phyloP scores from a whole-genome alignment of 768 basidiomycete species.

The Xerocomellus chrysenteron region DNA sequence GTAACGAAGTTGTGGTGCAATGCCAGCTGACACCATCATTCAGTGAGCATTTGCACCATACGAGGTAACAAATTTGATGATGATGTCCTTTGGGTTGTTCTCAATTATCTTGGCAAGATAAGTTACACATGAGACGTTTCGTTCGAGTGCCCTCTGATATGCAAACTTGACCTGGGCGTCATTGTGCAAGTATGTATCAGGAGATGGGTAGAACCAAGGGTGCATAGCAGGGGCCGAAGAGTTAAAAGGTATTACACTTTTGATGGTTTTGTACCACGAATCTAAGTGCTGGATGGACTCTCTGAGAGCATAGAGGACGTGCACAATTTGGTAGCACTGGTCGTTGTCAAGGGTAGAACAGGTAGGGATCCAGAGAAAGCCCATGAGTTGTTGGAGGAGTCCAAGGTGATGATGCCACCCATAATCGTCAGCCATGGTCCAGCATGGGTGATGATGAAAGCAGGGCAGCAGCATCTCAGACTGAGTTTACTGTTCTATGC shows the following conservation, averaged over 20 bases:
- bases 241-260: background rate
- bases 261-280: constrained; percentile 19
- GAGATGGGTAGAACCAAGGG: constrained; percentile 25
- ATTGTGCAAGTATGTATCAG: background rate
- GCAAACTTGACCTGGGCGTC: constrained; percentile 7
- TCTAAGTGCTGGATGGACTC: constrained; percentile 11
- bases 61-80: constrained; percentile 39
- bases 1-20: constrained; percentile 35
- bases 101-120: constrained; percentile 20
- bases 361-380: constrained; percentile 28
- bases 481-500: too few species aligned
- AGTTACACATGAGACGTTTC: constrained; percentile 17
- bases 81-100: constrained; percentile 12
- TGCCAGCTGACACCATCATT: constrained; percentile 25
- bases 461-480: constrained; percentile 28
- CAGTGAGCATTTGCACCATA: constrained; percentile 36
- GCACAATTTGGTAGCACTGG: constrained; percentile 14
- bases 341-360: constrained; percentile 16
- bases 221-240: background rate
- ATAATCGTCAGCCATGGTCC: constrained; percentile 31
- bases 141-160: constrained; percentile 25
- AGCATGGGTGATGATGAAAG: constrained; percentile 22
- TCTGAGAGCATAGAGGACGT: constrained; percentile 23
- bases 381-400: constrained; percentile 37
- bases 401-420: constrained; percentile 33